Percentiles rank a stretch among this genome's conserved stretches.
These are phyloP conservation scores for Talaromyces amestolkiae DNA, from an alignment of 2,329 filamentous ascomycete genomes.

Conservation along the genomic window DNA sequence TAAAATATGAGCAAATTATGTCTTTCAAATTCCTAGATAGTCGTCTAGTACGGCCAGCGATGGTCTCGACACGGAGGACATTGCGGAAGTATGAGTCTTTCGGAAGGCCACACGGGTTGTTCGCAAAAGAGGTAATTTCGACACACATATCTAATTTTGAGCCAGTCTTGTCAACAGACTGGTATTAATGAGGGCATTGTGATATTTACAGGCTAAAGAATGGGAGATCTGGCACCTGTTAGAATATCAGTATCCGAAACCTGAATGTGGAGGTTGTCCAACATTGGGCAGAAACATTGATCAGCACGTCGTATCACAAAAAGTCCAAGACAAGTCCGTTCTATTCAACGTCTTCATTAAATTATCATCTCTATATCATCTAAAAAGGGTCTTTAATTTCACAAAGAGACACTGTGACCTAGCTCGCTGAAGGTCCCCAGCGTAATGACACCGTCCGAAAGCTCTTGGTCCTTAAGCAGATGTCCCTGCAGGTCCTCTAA, in stretches of 20 bases:
- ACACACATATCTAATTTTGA: no score
- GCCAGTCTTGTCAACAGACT: no score
- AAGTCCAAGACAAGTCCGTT: neutral
- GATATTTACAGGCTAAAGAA: neutral
- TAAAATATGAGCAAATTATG: conserved; percentile 55
- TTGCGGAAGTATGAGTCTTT: neutral
- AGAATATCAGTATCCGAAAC: neutral
- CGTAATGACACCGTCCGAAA: conserved; percentile 11
- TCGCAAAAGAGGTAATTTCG: neutral
- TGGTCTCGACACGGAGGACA: conserved; percentile 21
- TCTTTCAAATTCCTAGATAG: conserved; percentile 58
- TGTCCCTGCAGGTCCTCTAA: conserved; percentile 15
- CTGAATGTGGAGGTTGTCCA: neutral
- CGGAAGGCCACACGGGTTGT: neutral
- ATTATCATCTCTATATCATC: neutral
- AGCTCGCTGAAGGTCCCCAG: conserved; percentile 15
- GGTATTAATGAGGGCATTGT: neutral
- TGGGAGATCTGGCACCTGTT: neutral
- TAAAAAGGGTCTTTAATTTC: neutral
- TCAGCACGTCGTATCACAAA: neutral
- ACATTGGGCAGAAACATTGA: neutral
- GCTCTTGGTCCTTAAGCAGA: conserved; percentile 15
- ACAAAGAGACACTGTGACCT: neutral
- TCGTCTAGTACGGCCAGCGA: conserved; percentile 67
- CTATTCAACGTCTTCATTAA: neutral